A percentile compares a stretch with the other conserved stretches of the same genome.
phyloP scores from a whole-genome alignment of 2,329 filamentous ascomycete genomes.

The Aphanocladium album region DNA sequence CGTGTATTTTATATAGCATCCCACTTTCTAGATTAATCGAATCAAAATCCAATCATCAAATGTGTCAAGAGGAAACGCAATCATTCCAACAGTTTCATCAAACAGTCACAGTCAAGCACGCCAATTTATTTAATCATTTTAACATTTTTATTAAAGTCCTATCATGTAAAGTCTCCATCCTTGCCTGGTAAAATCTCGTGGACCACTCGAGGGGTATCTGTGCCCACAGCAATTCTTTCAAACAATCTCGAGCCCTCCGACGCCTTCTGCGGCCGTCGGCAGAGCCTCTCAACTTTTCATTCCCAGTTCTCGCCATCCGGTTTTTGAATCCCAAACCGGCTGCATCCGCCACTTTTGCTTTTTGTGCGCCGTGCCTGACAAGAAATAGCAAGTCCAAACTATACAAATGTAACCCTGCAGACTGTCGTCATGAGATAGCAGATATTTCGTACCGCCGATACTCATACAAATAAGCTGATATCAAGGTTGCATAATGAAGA shows the following conservation, averaged over 20 bases:
- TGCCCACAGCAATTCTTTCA: conserved; percentile 6
- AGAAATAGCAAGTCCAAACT: conserved; percentile 37
- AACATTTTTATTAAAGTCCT: conserved; percentile 14
- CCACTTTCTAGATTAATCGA: not conserved
- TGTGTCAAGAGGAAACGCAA: no score
- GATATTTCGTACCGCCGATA: conserved; percentile 20
- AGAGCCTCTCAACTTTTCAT: not conserved
- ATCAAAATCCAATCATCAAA: not conserved
- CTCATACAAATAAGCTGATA: conserved; percentile 7
- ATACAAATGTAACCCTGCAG: conserved; percentile 32
- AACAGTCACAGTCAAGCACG: not conserved
- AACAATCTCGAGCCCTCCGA: not conserved
- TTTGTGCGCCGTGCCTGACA: conserved; percentile 32
- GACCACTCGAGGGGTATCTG: conserved; percentile 12
- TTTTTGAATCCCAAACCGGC: conserved; percentile 12
- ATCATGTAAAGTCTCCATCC: conserved; percentile 9
- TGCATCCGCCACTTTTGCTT: conserved; percentile 27
- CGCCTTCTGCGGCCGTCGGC: not conserved
- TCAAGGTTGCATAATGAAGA: conserved; percentile 4
- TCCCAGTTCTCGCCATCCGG: not conserved
- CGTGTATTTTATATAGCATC: not conserved
- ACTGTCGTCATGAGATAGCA: conserved; percentile 23
- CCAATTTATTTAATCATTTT: not conserved
- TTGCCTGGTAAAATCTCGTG: conserved; percentile 9
- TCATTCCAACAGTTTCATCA: no score